Base-by-base conservation (phyloP, 1,139 yeast genomes). In the Geotrichum fermentans region DNA sequence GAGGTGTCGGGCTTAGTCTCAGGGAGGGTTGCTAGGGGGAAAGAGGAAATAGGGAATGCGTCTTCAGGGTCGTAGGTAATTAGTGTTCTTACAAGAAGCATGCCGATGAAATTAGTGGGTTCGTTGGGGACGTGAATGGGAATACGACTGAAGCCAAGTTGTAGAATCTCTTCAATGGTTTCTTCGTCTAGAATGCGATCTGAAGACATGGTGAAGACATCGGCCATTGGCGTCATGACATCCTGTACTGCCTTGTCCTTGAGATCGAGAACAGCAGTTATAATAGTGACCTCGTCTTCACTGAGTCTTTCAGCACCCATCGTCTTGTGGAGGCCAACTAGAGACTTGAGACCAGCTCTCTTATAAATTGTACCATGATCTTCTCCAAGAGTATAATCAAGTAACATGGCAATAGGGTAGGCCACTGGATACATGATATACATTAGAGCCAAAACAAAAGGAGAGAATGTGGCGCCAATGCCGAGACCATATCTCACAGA, bases 1-100 rank as follows among this genome's bases (percentile, higher is more conserved):
- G 97, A 88, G 1, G 97, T 90, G 48, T 84, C 90, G 32, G 88
- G 83, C 1, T 84, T 81, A 0, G 98, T 92, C 69, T 92, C 97
- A 0, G 98, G 98, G 44, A 92, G 75, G 0, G 97, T 92, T 2
- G 97, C 97, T 61, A 92, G 74, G 7, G 97, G 97, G 73, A 92
- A 92, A 6, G 92, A 80, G 1, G 95, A 87, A 32, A 92, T 94
- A 0, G 97, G 96, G 51, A 87, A 72, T 0, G 92, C 86, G 67
- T 92, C 98, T 66, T 90, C 97, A 1, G 98, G 97, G 61, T 92
- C 98, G 67, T 92, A 92, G 52, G 96, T 85, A 57, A 92, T 92
- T 62, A 92, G 75, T 32, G 92, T 94, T 56, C 97, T 75, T 24
- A 92, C 97, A 45, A 92, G 74, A 46, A 92, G 73, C 98, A 92